Evolutionary conservation across 495 filamentous ascomycete species (phyloP).

Genomic region (Penicillium ucsense): DNA sequence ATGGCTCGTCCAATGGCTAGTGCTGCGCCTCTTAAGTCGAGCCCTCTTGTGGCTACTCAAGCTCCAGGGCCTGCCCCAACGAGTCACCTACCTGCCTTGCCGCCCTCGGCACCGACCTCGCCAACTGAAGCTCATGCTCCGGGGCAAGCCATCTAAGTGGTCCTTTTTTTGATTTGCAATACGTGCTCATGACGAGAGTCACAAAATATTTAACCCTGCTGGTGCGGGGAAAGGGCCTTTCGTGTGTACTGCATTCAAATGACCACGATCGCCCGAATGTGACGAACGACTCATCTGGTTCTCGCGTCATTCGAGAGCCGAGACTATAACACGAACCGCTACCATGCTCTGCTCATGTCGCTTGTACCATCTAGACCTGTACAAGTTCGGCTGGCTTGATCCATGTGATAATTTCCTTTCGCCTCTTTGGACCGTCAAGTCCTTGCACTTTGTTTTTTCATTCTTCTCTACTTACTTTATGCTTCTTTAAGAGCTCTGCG

Average conservation of each 20-base stretch:
- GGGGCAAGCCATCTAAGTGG: too few species aligned
- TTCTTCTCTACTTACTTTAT: neutral
- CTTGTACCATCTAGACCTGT: too few species aligned
- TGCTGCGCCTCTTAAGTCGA: conserved; percentile 46
- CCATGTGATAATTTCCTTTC: too few species aligned
- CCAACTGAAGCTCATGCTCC: conserved; percentile 4
- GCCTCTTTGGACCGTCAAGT: too few species aligned
- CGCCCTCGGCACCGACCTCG: conserved; percentile 8
- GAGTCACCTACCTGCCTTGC: conserved; percentile 22
- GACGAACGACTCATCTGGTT: conserved; percentile 12
- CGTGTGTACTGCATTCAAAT: conserved; percentile 4
- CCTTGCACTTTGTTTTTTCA: neutral
- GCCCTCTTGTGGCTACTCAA: conserved; percentile 37
- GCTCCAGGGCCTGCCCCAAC: conserved; percentile 29
- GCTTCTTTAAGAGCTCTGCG: neutral
- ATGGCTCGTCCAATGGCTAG: conserved; percentile 27
- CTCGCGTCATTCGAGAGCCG: neutral
- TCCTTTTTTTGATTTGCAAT: too few species aligned
- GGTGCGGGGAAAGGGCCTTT: conserved; percentile 5
- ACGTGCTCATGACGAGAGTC: too few species aligned
- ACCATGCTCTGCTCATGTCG: neutral
- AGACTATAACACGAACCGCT: neutral
- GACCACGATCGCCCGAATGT: conserved; percentile 7
- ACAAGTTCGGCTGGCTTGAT: too few species aligned
- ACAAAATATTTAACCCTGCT: too few species aligned